Percentiles rank a stretch among this genome's conserved stretches.
These are phyloP conservation scores for Phlyctochytrium bullatum DNA, from an alignment of 192 early-diverging fungal genomes.

Conservation along the genomic window DNA sequence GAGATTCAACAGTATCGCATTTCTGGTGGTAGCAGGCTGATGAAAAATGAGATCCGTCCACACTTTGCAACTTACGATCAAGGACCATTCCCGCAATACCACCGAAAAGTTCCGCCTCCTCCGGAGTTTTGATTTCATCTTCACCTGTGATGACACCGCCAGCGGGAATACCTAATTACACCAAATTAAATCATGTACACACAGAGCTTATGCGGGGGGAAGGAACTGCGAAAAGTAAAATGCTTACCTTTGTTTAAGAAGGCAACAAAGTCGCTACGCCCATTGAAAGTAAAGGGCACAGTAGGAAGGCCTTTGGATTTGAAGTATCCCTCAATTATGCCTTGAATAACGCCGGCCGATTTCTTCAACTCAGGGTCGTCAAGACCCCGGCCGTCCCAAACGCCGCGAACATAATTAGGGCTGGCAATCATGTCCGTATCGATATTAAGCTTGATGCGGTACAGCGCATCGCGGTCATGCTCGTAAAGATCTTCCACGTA, in stretches of 20 bases:
- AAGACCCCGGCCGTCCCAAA: slow-evolving; percentile 31
- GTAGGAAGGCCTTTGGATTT: slow-evolving; percentile 18
- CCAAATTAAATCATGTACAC: too few species aligned
- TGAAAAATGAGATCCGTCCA: slow-evolving; percentile 37
- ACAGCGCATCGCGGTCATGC: slow-evolving; percentile 21
- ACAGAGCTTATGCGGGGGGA: too few species aligned
- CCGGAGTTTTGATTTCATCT: slow-evolving; percentile 26
- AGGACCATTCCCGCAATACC: slow-evolving; percentile 22
- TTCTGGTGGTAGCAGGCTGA: slow-evolving; percentile 45
- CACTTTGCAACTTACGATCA: slow-evolving; percentile 24
- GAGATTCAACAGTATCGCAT: slow-evolving; percentile 34
- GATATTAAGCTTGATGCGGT: slow-evolving; percentile 22
- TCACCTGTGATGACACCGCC: slow-evolving; percentile 11
- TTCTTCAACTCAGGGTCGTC: slow-evolving; percentile 18
- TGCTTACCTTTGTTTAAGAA: too few species aligned
- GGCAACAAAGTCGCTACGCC: slow-evolving; percentile 30
- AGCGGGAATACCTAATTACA: slow-evolving; percentile 33
- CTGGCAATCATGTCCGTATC: slow-evolving; percentile 36
- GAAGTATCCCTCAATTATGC: slow-evolving; percentile 28
- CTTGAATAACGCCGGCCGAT: slow-evolving; percentile 31
- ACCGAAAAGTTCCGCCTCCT: slow-evolving; percentile 15
- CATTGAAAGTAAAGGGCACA: slow-evolving; percentile 29
- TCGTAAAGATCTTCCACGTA: slow-evolving; percentile 41
- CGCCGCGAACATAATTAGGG: slow-evolving; percentile 29
- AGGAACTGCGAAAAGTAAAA: too few species aligned